Base-by-base conservation (phyloP, 2,329 filamentous ascomycete species). In the Exophiala sp. region DNA sequence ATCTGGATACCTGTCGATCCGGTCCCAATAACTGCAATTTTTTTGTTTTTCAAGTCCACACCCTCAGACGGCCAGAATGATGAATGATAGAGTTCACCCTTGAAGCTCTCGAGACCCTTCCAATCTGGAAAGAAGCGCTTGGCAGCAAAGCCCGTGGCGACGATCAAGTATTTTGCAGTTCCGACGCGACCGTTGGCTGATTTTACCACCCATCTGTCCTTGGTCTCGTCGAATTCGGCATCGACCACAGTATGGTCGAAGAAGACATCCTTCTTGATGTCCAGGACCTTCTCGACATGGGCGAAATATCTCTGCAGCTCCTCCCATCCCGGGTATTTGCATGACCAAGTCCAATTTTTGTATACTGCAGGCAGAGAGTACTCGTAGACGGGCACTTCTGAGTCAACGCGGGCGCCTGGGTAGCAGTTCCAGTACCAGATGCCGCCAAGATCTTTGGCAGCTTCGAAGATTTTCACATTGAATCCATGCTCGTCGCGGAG, bases 21-120 rank as follows among this genome's bases (percentile, higher is more conserved):
- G 0, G 82, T 86, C 5, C 84, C 84, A 33, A 87, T 79, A 49
- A 87, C 76, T 14, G 78, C 84, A 47, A 81, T 77, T n/a, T 77
- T 74, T 65, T 86, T 86, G 42, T 75, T 76, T 38, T 74, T 74
- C 24, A 84, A 74, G 42, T 79, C 73, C 14, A 85, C 71, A 3
- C 78, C 72, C 2, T 78, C 72, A 2, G 76, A 68, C 10, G 52
- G 45, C 82, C 82, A 84, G 63, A 78, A 78, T 0, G 79, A 80
- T 0, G 80, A 78, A 65, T 85, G 82, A 61, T 82, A 75, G 6
- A 83, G 73, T 12, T 73, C 65, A 14, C 84, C 84, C 50, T 81
- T 74, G 72, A 84, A 87, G 18, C 10, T 81, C 4, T 69, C 75
- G 54, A 85, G 74, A 8, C 82, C 82, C 11, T 76, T 75, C 75